Base-by-base conservation (phyloP, 2,329 filamentous ascomycete species). In the Aspergillus tanneri region DNA sequence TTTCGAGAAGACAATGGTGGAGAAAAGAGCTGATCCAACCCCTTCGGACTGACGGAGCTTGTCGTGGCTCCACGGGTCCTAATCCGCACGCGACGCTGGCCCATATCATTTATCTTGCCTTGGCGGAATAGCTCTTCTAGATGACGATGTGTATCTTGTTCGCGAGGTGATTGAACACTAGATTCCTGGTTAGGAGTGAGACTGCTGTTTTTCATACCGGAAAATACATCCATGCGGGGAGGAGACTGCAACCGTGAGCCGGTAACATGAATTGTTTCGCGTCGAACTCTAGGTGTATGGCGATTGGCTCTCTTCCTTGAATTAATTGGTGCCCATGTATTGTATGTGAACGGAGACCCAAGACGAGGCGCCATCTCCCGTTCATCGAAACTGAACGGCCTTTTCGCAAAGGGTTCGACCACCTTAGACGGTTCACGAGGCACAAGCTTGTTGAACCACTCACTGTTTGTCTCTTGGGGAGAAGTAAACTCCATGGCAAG, bases 61-160 rank as follows among this genome's bases (percentile, higher is more conserved):
- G 80, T 73, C 38, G 81, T 85, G 58, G 82, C 83, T 46, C 82
- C 82, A 35, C 83, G 79, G 56, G 77, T 82, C 32, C 82, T 77
- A 25, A 82, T 76, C 21, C 83, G 79, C 9, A 83, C 75, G 23
- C 80, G 77, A 46, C 79, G 77, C 55, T 80, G 75, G 44, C 77
- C 76, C 8, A 73, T 71, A 50, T 81, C 76, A 22, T 64, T 65
- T 19, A 68, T 50, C 49, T 68, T 69, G 38, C 68, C 64, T 30
- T 67, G 61, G 16, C 63, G 65, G 27, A 67, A 52, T 28, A 72
- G 58, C 21, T 82, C 76, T 49, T 81, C 77, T 36, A 81, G 65
- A 50, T 76, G 77, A 49, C 77, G 74, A 32, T 77, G 72, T 50
- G 81, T 81, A 46, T 82, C 78, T 49, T 82, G 77, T 62, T 84